These are phyloP conservation scores for Geotrichum europaeum DNA, from an alignment of 1,139 yeast genomes.

Conservation along the genomic window DNA sequence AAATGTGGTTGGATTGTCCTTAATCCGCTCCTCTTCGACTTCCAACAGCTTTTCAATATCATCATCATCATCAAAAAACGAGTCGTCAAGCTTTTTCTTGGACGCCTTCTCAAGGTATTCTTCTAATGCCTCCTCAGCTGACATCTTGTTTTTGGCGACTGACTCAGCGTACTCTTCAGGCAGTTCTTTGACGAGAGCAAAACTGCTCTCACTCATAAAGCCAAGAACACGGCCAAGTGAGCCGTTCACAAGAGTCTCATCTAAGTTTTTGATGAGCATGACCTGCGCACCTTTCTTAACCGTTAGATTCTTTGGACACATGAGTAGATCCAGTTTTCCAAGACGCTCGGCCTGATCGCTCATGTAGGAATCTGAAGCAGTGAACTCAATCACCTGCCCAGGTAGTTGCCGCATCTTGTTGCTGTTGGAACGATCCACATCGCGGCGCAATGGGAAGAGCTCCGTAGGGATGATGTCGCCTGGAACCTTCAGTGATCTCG, in stretches of 20 bases:
- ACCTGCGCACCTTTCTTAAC: constrained; percentile 87
- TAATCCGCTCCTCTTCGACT: constrained; percentile 14
- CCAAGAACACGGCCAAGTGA: constrained; percentile 81
- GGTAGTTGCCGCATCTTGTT: constrained; percentile 47
- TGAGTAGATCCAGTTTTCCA: constrained; percentile 48
- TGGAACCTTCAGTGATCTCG: constrained; percentile 50
- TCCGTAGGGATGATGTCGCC: constrained; percentile 84
- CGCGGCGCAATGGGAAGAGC: constrained; percentile 72
- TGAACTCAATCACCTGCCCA: constrained; percentile 45
- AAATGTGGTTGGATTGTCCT: constrained; percentile 10
- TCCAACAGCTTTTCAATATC: constrained; percentile 16
- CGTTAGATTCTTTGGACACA: constrained; percentile 50
- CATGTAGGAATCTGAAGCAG: constrained; percentile 60
- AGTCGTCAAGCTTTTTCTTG: not conserved
- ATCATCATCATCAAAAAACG: constrained; percentile 7
- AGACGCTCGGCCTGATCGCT: constrained; percentile 30
- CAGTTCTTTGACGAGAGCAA: constrained; percentile 25
- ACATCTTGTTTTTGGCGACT: constrained; percentile 10
- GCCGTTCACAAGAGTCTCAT: constrained; percentile 85
- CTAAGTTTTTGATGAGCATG: constrained; percentile 90
- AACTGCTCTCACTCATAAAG: constrained; percentile 56
- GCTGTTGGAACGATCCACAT: constrained; percentile 76
- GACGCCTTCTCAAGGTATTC: constrained; percentile 9
- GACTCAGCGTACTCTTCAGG: constrained; percentile 14
- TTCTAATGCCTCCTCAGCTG: constrained; percentile 18